Evolutionary conservation across 208 protist species (phyloP).

Genomic region (Endotrypanum monterogeii): DNA sequence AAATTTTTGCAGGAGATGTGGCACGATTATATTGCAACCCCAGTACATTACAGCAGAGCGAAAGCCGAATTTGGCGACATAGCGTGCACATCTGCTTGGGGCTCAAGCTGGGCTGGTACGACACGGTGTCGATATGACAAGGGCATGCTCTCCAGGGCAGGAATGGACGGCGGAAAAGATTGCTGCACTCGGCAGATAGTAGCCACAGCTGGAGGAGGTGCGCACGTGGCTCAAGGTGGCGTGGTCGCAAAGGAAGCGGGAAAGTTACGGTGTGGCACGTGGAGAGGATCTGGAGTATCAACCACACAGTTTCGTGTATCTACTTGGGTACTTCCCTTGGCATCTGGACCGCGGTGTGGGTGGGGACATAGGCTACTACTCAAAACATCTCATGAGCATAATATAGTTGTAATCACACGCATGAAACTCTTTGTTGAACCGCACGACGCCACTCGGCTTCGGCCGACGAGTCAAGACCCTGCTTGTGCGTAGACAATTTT

Average conservation of each 20-base stretch:
- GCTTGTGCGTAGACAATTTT: not conserved
- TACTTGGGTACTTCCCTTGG: conserved; percentile 28
- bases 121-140: not conserved
- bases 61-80: conserved; percentile 24
- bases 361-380: conserved; percentile 24
- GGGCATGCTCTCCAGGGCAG: conserved; percentile 1
- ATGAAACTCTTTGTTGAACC: not conserved
- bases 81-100: conserved; percentile 30
- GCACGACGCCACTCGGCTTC: not conserved
- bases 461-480: not conserved
- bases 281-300: conserved; percentile 30
- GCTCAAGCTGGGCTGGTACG: conserved; percentile 17
- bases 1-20: conserved; percentile 44
- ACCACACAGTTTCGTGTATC: conserved; percentile 19
- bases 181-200: conserved; percentile 15
- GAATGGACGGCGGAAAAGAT: conserved; percentile 8
- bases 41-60: conserved; percentile 12
- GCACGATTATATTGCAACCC: conserved; percentile 39
- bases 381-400: not conserved
- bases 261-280: conserved; percentile 26
- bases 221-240: conserved; percentile 28
- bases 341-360: conserved; percentile 33
- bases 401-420: too few relatives aligned
- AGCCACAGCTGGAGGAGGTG: conserved; percentile 18
- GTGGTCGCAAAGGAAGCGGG: conserved; percentile 24